Evolutionary conservation across 768 basidiomycete species (phyloP).

Genomic region (Rhizopogon vulgaris): DNA sequence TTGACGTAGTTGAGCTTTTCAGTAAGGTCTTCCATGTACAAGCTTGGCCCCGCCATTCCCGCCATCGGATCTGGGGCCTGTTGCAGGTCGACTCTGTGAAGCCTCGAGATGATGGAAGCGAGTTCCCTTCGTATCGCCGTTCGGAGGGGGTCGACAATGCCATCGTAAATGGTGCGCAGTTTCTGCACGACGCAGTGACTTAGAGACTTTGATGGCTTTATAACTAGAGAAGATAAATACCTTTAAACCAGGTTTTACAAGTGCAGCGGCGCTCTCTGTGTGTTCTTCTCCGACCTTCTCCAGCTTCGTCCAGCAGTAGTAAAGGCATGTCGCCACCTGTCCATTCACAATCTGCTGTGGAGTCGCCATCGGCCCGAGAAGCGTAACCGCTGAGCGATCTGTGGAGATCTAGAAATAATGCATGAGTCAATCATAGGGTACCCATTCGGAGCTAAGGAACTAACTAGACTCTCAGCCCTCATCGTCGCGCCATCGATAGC

Average conservation of each 20-base stretch:
- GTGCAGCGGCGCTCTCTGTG: conserved; percentile 45
- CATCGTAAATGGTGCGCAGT: conserved; percentile 44
- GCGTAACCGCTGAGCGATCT: conserved; percentile 71
- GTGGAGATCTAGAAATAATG: conserved; percentile 47
- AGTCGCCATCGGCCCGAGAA: conserved; percentile 74
- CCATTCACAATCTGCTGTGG: conserved; percentile 75
- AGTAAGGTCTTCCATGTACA: conserved; percentile 88
- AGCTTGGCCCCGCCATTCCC: conserved; percentile 47
- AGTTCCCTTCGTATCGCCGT: conserved; percentile 76
- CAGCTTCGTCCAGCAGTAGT: conserved; percentile 68
- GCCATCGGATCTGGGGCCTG: conserved; percentile 62
- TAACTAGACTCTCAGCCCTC: conserved; percentile 64
- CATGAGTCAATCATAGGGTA: conserved; percentile 1
- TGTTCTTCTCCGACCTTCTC: conserved; percentile 65
- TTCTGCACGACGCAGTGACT: conserved; percentile 30
- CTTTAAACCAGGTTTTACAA: conserved; percentile 51
- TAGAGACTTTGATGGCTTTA: background rate
- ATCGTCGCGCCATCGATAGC: conserved; percentile 65
- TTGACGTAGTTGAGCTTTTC: conserved; percentile 85
- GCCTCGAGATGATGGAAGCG: conserved; percentile 66
- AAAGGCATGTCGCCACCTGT: conserved; percentile 71
- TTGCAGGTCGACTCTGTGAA: conserved; percentile 83
- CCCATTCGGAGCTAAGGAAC: conserved; percentile 16
- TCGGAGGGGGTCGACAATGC: conserved; percentile 56
- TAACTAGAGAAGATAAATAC: conserved; percentile 33